Percentiles rank a stretch among this genome's conserved stretches.
Conservation (phyloP, 73 alveolate species). For the Loxodes magnus region DNA sequence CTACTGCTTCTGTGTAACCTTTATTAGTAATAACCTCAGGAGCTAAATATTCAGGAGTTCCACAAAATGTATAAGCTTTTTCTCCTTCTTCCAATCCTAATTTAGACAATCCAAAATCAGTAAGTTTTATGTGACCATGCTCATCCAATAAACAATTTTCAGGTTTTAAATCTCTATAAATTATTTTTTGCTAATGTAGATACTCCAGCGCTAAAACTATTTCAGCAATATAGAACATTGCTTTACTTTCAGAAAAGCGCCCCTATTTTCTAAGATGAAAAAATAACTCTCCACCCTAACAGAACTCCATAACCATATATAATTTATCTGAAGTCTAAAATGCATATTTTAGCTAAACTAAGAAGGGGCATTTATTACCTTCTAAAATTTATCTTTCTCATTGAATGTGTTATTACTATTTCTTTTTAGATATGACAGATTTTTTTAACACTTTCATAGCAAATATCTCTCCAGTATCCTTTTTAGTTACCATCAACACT, state of each 20-base stretch:
- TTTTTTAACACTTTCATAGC: constrained; percentile 88
- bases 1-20: constrained; percentile 54
- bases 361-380: constrained; percentile 70
- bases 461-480: constrained; percentile 42
- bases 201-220: constrained; percentile 71
- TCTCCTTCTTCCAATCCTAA: constrained; percentile 25
- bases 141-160: constrained; percentile 85
- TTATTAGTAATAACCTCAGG: constrained; percentile 50
- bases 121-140: constrained; percentile 87
- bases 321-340: constrained; percentile 81
- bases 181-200: constrained; percentile 72
- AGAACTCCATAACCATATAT: constrained; percentile 87
- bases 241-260: constrained; percentile 61
- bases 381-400: constrained; percentile 67
- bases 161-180: constrained; percentile 92
- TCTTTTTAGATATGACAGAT: constrained; percentile 15
- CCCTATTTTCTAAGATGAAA: constrained; percentile 65
- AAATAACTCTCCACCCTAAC: constrained; percentile 93
- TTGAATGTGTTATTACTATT: constrained; percentile 19
- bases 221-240: constrained; percentile 85
- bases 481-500: constrained; percentile 66
- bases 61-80: constrained; percentile 56
- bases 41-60: constrained; percentile 75
- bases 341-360: constrained; percentile 81
- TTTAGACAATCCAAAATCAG: constrained; percentile 93